Percentiles rank a stretch among this genome's conserved stretches.
These are phyloP conservation scores for Phyllosticta citribraziliensis DNA, from an alignment of 2,329 filamentous ascomycete species.

Conservation along the genomic window DNA sequence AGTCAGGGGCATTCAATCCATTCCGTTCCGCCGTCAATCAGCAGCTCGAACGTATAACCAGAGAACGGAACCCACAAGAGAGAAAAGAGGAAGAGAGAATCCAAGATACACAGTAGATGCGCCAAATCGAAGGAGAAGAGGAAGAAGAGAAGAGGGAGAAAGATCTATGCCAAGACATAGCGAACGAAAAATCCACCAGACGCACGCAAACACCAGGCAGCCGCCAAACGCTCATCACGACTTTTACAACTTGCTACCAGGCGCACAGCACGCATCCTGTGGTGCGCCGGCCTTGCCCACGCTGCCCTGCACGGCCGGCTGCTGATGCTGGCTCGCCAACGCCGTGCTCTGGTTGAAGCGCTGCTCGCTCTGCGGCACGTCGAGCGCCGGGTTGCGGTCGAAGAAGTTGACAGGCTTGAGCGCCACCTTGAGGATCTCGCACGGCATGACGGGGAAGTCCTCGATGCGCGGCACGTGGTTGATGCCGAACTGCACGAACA, in stretches of 20 bases:
- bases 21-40: no score
- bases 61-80: no score
- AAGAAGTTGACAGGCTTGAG: conserved; percentile 52
- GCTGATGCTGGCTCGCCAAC: not conserved
- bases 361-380: conserved; percentile 46
- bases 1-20: no score
- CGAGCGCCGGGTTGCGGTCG: conserved; percentile 47
- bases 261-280: not conserved
- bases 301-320: not conserved
- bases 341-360: conserved; percentile 33
- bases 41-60: no score
- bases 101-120: not conserved
- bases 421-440: conserved; percentile 47
- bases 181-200: not conserved
- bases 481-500: conserved; percentile 49
- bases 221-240: not conserved
- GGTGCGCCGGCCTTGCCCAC: not conserved
- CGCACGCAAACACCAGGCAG: no score
- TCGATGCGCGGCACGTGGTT: conserved; percentile 48
- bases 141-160: not conserved
- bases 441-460: conserved; percentile 51
- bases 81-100: not conserved
- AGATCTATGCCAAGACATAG: not conserved
- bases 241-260: not conserved
- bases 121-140: not conserved